phyloP scores from a whole-genome alignment of 805 yeast species.

The Candida hungchunana region DNA sequence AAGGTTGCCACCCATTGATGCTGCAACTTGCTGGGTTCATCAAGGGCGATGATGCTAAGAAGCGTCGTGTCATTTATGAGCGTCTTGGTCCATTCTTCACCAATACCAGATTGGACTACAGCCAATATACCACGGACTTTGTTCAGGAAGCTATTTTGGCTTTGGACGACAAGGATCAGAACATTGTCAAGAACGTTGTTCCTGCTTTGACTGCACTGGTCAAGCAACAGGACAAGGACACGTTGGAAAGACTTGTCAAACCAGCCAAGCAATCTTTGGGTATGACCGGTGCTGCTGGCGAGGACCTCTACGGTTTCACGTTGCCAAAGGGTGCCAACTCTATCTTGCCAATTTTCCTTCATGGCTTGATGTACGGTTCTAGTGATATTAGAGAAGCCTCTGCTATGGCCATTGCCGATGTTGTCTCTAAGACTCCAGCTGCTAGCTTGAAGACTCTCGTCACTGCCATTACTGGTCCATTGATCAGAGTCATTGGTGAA shows the following conservation, averaged over 20 bases:
- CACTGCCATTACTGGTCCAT: conserved; percentile 92
- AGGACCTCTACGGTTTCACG: conserved; percentile 67
- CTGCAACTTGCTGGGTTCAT: conserved; percentile 74
- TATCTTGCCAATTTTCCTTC: conserved; percentile 84
- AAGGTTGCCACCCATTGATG: conserved; percentile 80
- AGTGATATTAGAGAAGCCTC: conserved; percentile 78
- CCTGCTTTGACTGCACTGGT: conserved; percentile 63
- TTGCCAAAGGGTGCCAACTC: conserved; percentile 82
- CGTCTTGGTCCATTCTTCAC: conserved; percentile 72
- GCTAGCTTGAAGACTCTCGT: conserved; percentile 79
- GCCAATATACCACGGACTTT: conserved; percentile 71
- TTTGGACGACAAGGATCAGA: conserved; percentile 63
- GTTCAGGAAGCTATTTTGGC: conserved; percentile 64
- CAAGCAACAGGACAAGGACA: conserved; percentile 68
- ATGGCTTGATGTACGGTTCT: conserved; percentile 93
- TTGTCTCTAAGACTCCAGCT: conserved; percentile 84
- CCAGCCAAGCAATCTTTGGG: conserved; percentile 77
- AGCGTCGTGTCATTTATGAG: conserved; percentile 58
- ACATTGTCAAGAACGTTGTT: conserved; percentile 61
- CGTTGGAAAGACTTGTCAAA: conserved; percentile 68
- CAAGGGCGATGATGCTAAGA: conserved; percentile 66
- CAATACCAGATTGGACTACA: conserved; percentile 61
- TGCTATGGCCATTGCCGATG: conserved; percentile 84
- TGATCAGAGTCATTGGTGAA: conserved; percentile 97
- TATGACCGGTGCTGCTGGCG: conserved; percentile 56